Conservation (phyloP, 345 rosid species). For the Bruguiera parviflora region DNA sequence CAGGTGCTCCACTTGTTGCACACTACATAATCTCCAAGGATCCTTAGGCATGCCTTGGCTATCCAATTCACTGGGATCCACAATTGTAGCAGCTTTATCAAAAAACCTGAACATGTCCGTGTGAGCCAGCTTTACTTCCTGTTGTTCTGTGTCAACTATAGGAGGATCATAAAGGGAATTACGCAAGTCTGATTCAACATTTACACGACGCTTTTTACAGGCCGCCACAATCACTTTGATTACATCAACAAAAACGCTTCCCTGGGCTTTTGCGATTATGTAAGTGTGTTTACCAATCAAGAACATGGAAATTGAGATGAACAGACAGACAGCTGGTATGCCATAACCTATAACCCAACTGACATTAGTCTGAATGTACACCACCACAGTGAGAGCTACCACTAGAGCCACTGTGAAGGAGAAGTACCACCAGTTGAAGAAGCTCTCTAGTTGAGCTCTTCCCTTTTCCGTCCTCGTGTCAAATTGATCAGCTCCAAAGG, state of each 20-base stretch:
- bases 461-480: conserved; percentile 50
- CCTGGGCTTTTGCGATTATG: conserved; percentile 44
- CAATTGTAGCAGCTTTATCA: conserved; percentile 53
- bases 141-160: conserved; percentile 5
- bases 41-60: conserved; percentile 36
- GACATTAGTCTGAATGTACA: conserved; percentile 58
- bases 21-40: conserved; percentile 56
- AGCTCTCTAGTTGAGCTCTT: conserved; percentile 48
- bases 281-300: conserved; percentile 51
- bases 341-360: conserved; percentile 64
- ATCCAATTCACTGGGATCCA: conserved; percentile 45
- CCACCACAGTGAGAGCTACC: conserved; percentile 56
- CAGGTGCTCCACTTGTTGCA: conserved; percentile 60
- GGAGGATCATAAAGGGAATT: conserved; percentile 42
- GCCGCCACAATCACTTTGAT: conserved; percentile 51
- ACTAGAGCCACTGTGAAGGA: conserved; percentile 56
- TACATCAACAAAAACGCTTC: conserved; percentile 51
- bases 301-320: conserved; percentile 45
- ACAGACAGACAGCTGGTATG: conserved; percentile 60
- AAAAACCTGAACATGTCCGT: conserved; percentile 43
- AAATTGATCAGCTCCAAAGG: conserved; percentile 80
- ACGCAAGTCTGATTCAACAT: background rate
- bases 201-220: conserved; percentile 31
- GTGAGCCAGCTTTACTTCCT: conserved; percentile 23
- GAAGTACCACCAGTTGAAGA: conserved; percentile 88